Conservation (phyloP, 78 protist species). For the Pigoraptor vietnamica region DNA sequence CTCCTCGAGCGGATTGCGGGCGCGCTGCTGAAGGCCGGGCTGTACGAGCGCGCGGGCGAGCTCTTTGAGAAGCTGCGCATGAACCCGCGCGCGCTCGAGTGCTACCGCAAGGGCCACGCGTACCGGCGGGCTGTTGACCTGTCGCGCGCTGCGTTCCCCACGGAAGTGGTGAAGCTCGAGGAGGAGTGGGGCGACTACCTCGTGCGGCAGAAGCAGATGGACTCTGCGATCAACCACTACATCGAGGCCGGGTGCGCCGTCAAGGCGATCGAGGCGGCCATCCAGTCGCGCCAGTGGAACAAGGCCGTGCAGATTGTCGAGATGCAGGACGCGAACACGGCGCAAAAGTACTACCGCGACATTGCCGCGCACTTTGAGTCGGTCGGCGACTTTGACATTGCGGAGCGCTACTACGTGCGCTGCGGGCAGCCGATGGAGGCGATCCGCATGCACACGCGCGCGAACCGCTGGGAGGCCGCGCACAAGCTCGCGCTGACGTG, state of each 20-base stretch:
- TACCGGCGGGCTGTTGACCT: conserved; percentile 78
- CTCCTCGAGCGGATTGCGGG: conserved; percentile 46
- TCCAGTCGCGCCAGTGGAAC: conserved; percentile 57
- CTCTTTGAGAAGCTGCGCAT: conserved; percentile 55
- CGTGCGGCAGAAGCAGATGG: conserved; percentile 39
- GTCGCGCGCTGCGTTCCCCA: conserved; percentile 44
- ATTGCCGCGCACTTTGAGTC: conserved; percentile 20
- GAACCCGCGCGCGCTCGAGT: conserved; percentile 58
- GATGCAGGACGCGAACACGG: conserved; percentile 20
- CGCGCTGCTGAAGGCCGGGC: conserved; percentile 29
- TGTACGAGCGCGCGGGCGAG: conserved; percentile 72
- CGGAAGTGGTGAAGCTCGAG: conserved; percentile 27
- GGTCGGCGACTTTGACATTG: background rate
- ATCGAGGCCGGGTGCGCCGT: conserved; percentile 57
- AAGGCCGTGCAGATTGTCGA: conserved; percentile 56
- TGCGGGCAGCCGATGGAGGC: conserved; percentile 18
- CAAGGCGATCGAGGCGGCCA: conserved; percentile 76
- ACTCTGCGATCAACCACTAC: conserved; percentile 74
- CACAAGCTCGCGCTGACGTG: conserved; percentile 43
- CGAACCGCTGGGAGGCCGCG: conserved; percentile 52
- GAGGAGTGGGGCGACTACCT: conserved; percentile 76
- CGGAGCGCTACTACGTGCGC: background rate
- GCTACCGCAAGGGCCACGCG: conserved; percentile 62
- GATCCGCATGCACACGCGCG: conserved; percentile 71
- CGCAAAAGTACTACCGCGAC: conserved; percentile 51